A percentile compares a stretch with the other conserved stretches of the same genome.
Conservation (phyloP, 2,329 filamentous ascomycete species). For the Trichoderma sp. region DNA sequence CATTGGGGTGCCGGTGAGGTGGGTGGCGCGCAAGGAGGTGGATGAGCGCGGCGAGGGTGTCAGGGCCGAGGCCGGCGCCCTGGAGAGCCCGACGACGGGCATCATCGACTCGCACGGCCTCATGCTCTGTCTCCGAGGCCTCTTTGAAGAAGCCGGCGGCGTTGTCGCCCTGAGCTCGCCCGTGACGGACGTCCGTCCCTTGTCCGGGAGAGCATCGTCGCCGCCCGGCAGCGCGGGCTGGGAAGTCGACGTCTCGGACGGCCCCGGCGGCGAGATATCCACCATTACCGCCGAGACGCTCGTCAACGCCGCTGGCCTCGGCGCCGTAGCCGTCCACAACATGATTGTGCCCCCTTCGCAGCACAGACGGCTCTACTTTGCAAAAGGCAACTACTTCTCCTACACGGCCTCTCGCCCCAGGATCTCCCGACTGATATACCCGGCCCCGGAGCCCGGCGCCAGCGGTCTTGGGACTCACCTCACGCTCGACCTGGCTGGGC, state of each 20-base stretch:
- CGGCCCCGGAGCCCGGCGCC: constrained; percentile 77
- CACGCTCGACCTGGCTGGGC: constrained; percentile 82
- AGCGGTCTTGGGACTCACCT: constrained; percentile 90
- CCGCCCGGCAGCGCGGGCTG: constrained; percentile 64
- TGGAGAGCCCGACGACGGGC: constrained; percentile 85
- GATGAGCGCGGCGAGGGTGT: constrained; percentile 71
- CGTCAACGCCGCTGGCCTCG: constrained; percentile 84
- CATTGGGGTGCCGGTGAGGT: constrained; percentile 68
- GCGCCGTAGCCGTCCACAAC: constrained; percentile 76
- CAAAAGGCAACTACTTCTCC: constrained; percentile 94
- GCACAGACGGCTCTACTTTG: constrained; percentile 70
- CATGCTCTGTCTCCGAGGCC: constrained; percentile 78
- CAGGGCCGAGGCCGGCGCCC: constrained; percentile 67
- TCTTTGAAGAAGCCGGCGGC: constrained; percentile 76
- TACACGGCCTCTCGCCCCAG: constrained; percentile 67
- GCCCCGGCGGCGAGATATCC: constrained; percentile 49
- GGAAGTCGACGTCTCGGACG: constrained; percentile 61
- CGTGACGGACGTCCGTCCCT: constrained; percentile 62
- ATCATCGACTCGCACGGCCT: constrained; percentile 86
- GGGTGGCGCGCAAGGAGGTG: constrained; percentile 67
- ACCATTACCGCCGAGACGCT: constrained; percentile 74
- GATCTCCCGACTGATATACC: constrained; percentile 79
- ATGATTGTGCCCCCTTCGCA: constrained; percentile 67
- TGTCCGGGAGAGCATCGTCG: constrained; percentile 36
- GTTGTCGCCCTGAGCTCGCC: constrained; percentile 69